Evolutionary conservation across 352 stramenopile genomes (phyloP).

Genomic region (Phytophthora sp.): DNA sequence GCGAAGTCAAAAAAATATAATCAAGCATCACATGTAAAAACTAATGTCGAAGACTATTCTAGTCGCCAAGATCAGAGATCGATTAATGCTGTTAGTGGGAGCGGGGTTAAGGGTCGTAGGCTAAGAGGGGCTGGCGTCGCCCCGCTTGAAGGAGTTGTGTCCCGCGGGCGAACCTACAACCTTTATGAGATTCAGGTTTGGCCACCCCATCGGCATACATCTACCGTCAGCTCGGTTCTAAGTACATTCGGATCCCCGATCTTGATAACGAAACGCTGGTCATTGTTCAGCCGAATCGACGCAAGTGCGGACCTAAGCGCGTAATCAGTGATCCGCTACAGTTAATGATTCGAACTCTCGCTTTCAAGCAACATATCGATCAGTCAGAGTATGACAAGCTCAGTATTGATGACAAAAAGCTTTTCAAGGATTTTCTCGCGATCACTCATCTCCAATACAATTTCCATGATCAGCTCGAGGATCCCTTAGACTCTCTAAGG

Average conservation of each 20-base stretch:
- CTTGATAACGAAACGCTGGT: slow-evolving; percentile 1
- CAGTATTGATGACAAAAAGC: slow-evolving; percentile 9
- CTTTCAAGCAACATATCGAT: slow-evolving; percentile 6
- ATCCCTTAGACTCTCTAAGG: slow-evolving; percentile 1
- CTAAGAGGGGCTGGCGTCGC: neutral
- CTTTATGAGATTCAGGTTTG: slow-evolving; percentile 21
- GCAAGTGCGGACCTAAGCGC: slow-evolving; percentile 9
- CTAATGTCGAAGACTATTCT: too few relatives aligned
- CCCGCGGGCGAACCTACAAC: slow-evolving; percentile 10
- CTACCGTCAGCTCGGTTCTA: slow-evolving; percentile 1
- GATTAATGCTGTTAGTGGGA: neutral
- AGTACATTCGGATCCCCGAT: slow-evolving; percentile 9
- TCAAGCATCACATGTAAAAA: too few relatives aligned
- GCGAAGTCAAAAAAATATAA: too few relatives aligned
- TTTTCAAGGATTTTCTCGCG: slow-evolving; percentile 7
- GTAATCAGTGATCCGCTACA: slow-evolving; percentile 1
- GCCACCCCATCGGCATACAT: slow-evolving; percentile 9
- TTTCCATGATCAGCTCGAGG: slow-evolving; percentile 7
- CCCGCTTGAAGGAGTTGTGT: slow-evolving; percentile 7
- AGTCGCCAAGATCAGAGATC: too few relatives aligned
- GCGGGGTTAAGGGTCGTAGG: neutral
- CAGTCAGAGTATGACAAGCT: slow-evolving; percentile 14
- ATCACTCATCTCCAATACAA: slow-evolving; percentile 7
- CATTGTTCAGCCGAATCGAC: slow-evolving; percentile 14
- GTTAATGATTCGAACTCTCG: too few relatives aligned